These are phyloP conservation scores for Taphrina communis DNA, from an alignment of 1,139 yeast species.

Conservation along the genomic window DNA sequence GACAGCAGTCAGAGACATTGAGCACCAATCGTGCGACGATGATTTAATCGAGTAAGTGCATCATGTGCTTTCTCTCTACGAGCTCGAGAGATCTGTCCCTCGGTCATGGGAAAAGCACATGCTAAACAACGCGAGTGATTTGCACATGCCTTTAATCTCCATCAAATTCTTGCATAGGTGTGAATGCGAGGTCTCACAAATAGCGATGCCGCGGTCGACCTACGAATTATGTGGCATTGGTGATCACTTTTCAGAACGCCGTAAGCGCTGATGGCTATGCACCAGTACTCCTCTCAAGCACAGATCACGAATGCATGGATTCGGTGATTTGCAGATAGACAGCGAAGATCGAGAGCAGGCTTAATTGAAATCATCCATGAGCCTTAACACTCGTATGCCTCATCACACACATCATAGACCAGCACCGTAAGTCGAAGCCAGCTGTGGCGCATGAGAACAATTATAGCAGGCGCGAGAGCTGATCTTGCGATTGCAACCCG, in stretches of 20 bases:
- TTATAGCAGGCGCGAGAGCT: neutral
- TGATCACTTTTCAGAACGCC: neutral
- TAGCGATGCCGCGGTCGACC: too few relatives aligned
- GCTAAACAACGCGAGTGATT: too few relatives aligned
- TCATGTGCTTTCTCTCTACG: neutral
- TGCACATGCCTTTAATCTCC: too few relatives aligned
- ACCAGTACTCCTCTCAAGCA: too few relatives aligned
- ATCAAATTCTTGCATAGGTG: too few relatives aligned
- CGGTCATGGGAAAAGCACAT: neutral
- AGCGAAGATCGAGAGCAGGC: too few relatives aligned
- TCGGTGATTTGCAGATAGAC: too few relatives aligned
- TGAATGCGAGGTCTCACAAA: too few relatives aligned
- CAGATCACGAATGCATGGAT: too few relatives aligned
- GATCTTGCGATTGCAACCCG: neutral
- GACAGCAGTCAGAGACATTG: constrained; percentile 15
- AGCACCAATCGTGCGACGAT: constrained; percentile 7
- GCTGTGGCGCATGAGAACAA: neutral
- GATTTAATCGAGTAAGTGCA: neutral
- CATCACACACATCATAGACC: neutral
- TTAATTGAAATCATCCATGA: neutral
- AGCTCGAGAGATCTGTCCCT: too few relatives aligned
- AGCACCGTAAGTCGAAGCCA: neutral
- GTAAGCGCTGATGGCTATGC: neutral
- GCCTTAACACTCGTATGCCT: neutral
- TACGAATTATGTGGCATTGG: neutral